Evolutionary conservation across 1,139 yeast genomes (phyloP).

Genomic region (Pichia kudriavzevii): DNA sequence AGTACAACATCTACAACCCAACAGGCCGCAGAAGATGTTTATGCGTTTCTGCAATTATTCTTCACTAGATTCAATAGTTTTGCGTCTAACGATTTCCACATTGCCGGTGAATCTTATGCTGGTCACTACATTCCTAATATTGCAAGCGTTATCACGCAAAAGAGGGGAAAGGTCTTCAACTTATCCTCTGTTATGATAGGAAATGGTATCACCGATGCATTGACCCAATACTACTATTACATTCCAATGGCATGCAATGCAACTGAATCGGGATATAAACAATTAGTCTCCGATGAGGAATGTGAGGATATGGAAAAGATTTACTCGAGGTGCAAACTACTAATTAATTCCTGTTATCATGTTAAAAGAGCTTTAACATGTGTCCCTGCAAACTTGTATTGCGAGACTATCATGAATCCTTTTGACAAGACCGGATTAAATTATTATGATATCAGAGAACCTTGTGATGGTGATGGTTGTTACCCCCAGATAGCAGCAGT

Average conservation of each 20-base stretch:
- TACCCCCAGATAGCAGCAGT: conserved; percentile 50
- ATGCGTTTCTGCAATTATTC: conserved; percentile 66
- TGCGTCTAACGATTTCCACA: conserved; percentile 55
- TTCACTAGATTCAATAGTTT: conserved; percentile 68
- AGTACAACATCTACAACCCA: conserved; percentile 52
- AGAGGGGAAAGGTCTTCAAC: conserved; percentile 60
- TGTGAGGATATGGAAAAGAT: conserved; percentile 48
- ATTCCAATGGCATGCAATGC: conserved; percentile 69
- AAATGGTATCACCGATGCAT: conserved; percentile 75
- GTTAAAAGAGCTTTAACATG: conserved; percentile 41
- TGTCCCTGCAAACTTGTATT: conserved; percentile 45
- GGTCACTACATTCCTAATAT: conserved; percentile 82
- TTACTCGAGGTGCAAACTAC: conserved; percentile 50
- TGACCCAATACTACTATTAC: conserved; percentile 60
- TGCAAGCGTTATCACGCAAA: conserved; percentile 62
- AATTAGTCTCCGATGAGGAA: conserved; percentile 53
- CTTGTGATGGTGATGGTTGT: conserved; percentile 46
- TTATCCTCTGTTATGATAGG: conserved; percentile 71
- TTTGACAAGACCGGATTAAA: conserved; percentile 55
- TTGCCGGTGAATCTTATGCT: conserved; percentile 84
- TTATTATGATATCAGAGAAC: conserved; percentile 59
- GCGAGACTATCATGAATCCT: conserved; percentile 42
- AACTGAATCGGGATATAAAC: conserved; percentile 46
- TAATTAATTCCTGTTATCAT: conserved; percentile 48
- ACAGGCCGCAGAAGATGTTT: conserved; percentile 76